Conservation (phyloP, 2,329 filamentous ascomycete species). For the Diplodia corticola region DNA sequence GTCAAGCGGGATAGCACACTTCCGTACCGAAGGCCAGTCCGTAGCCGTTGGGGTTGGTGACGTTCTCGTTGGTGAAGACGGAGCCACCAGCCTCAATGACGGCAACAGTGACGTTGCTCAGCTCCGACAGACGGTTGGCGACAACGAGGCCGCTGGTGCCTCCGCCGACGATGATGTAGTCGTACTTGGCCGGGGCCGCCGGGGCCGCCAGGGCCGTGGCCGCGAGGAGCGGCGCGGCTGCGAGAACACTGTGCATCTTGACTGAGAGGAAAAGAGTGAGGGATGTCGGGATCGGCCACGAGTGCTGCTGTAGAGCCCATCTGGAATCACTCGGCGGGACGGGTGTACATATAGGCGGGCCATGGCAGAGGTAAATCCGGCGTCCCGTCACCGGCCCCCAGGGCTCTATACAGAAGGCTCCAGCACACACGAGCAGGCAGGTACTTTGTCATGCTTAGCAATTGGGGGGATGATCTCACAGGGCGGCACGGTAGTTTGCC, state of each 20-base stretch:
- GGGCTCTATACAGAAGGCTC: slow-evolving; percentile 3
- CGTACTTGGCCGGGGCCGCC: slow-evolving; percentile 24
- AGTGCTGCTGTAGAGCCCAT: background rate
- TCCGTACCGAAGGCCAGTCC: slow-evolving; percentile 27
- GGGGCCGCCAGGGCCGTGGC: slow-evolving; percentile 22
- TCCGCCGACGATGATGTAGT: slow-evolving; percentile 34
- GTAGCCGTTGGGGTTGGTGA: slow-evolving; percentile 32
- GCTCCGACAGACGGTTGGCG: slow-evolving; percentile 33
- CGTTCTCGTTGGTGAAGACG: slow-evolving; percentile 34
- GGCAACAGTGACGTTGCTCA: slow-evolving; percentile 31
- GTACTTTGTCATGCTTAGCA: slow-evolving; percentile 19
- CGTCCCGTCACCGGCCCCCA: background rate
- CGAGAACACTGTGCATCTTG: slow-evolving; percentile 21
- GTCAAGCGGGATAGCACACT: background rate
- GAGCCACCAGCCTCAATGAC: slow-evolving; percentile 38
- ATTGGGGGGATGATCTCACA: slow-evolving; percentile 5
- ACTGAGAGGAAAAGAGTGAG: background rate
- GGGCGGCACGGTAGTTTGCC: background rate
- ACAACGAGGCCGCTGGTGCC: slow-evolving; percentile 33
- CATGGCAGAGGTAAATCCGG: background rate
- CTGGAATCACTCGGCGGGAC: background rate
- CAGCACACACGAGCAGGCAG: slow-evolving; percentile 2
- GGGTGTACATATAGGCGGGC: background rate
- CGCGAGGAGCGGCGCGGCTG: slow-evolving; percentile 17
- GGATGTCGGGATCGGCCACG: background rate